Evolutionary conservation across 208 protist species (phyloP).

Genomic region (Phytomonas serpens): DNA sequence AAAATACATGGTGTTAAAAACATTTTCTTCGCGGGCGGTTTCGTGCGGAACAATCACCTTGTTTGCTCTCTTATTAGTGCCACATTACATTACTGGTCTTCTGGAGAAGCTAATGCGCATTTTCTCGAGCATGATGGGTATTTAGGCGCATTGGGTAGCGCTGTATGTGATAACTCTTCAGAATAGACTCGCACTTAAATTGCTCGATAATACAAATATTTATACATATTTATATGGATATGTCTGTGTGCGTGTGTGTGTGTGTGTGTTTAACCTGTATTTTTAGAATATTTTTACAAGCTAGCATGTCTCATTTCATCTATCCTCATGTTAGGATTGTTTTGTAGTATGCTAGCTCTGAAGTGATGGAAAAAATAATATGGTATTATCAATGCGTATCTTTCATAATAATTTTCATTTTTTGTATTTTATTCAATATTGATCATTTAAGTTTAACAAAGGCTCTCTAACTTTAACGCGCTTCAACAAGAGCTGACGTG

Average conservation of each 20-base stretch:
- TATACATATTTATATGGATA: background rate
- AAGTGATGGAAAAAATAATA: background rate
- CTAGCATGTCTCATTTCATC: background rate
- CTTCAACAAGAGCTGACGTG: background rate
- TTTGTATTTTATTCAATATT: background rate
- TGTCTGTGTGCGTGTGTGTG: background rate
- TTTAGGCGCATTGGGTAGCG: slow-evolving; percentile 89
- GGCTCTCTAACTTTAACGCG: background rate
- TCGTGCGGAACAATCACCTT: slow-evolving; percentile 90
- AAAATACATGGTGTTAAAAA: slow-evolving; percentile 82
- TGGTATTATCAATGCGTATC: background rate
- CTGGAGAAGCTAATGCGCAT: slow-evolving; percentile 79
- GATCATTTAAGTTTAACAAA: background rate
- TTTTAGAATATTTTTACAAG: background rate
- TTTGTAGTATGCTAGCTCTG: background rate
- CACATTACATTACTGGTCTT: slow-evolving; percentile 93
- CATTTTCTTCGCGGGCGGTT: slow-evolving; percentile 95
- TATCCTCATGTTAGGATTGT: background rate
- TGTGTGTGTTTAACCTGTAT: slow-evolving; percentile 9
- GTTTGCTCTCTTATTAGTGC: slow-evolving; percentile 86
- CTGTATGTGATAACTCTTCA: slow-evolving; percentile 19
- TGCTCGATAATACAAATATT: background rate
- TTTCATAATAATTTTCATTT: background rate
- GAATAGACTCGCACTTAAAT: background rate
- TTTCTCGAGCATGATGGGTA: slow-evolving; percentile 96